Percentiles rank a stretch among this genome's conserved stretches.
These are phyloP conservation scores for Cyathus striatus DNA, from an alignment of 768 basidiomycete genomes.

Conservation along the genomic window DNA sequence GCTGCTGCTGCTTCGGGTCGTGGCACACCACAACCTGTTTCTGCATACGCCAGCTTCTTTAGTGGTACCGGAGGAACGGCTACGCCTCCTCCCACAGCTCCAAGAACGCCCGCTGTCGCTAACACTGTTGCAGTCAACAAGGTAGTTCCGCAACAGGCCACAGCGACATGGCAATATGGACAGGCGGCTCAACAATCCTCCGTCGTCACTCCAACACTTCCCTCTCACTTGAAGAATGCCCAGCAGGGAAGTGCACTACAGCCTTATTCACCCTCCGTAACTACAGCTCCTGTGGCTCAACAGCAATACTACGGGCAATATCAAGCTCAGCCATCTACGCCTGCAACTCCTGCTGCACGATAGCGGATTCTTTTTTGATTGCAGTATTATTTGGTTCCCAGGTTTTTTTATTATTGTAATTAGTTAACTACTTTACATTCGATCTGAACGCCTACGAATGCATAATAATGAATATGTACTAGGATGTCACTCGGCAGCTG, in stretches of 20 bases:
- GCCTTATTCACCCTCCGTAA: slow-evolving; percentile 5
- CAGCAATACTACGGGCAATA: slow-evolving; percentile 18
- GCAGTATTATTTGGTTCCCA: too few relatives aligned
- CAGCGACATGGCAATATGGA: slow-evolving; percentile 8
- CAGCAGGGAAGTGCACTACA: slow-evolving; percentile 11
- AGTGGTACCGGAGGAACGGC: slow-evolving; percentile 16
- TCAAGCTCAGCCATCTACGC: slow-evolving; percentile 9
- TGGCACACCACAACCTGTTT: slow-evolving; percentile 22
- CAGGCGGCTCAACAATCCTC: slow-evolving; percentile 3
- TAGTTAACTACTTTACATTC: too few relatives aligned
- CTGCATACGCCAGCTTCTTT: slow-evolving; percentile 21
- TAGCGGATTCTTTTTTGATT: too few relatives aligned
- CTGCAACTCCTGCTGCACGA: slow-evolving; percentile 15
- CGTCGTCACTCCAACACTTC: slow-evolving; percentile 20
- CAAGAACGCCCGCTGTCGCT: slow-evolving; percentile 37
- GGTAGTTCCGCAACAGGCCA: background rate
- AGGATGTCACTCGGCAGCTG: too few relatives aligned
- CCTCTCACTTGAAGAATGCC: slow-evolving; percentile 23
- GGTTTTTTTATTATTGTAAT: too few relatives aligned
- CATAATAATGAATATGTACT: too few relatives aligned
- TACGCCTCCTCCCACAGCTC: slow-evolving; percentile 30
- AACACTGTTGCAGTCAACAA: slow-evolving; percentile 32
- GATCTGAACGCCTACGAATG: too few relatives aligned
- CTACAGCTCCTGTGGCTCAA: background rate
- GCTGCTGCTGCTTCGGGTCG: slow-evolving; percentile 18